Evolutionary conservation across 208 protist genomes (phyloP).

Genomic region (Phytomonas francai): DNA sequence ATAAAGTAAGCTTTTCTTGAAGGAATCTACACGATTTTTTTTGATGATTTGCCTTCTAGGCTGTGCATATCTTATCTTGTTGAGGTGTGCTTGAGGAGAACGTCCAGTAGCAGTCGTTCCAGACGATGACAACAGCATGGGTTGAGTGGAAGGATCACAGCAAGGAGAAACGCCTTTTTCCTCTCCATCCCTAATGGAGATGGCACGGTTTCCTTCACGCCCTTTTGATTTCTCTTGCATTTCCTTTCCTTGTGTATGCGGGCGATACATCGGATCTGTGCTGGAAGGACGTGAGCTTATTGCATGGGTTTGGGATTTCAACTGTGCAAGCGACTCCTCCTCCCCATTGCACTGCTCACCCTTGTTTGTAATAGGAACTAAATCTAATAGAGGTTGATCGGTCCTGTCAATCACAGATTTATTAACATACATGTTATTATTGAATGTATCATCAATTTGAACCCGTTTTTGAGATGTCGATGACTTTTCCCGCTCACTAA

Average conservation of each 20-base stretch:
- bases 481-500: neutral
- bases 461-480: neutral
- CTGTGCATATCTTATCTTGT: neutral
- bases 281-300: neutral
- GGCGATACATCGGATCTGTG: neutral
- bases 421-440: neutral
- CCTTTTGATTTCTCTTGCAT: neutral
- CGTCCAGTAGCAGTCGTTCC: neutral
- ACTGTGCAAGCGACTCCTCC: neutral
- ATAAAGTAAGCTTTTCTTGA: neutral
- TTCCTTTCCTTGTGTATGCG: neutral
- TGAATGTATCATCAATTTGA: neutral
- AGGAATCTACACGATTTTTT: neutral
- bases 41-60: neutral
- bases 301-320: neutral
- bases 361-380: neutral
- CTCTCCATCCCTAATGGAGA: neutral
- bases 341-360: neutral
- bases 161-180: neutral
- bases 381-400: neutral
- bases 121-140: neutral
- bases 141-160: neutral
- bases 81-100: neutral
- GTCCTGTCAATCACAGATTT: neutral
- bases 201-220: neutral